Percentiles rank a stretch among this genome's conserved stretches.
Evolutionary conservation across 371 early-diverging fungal genomes (phyloP).

Genomic region (Massospora cicadina): DNA sequence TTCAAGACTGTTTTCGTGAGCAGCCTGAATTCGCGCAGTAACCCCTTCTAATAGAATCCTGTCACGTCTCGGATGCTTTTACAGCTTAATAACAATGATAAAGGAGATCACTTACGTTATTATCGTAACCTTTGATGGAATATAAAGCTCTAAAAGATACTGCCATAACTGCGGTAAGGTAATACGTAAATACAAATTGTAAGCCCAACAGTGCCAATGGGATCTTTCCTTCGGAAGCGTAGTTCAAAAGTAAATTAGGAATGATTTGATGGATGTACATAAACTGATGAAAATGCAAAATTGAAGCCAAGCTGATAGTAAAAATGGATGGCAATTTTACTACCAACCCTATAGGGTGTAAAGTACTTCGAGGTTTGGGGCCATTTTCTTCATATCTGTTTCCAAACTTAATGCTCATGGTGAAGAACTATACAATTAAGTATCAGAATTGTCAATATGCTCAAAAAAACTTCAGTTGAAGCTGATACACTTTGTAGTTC

Average conservation of each 20-base stretch:
- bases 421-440: too few species aligned
- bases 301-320: background rate
- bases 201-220: background rate
- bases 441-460: too few species aligned
- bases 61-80: background rate
- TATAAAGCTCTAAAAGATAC: background rate
- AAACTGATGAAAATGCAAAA: conserved; percentile 6
- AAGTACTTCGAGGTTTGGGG: too few species aligned
- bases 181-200: background rate
- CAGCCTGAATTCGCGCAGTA: background rate
- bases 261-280: background rate
- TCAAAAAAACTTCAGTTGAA: too few species aligned
- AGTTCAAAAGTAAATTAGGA: conserved; percentile 5
- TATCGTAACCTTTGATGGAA: background rate
- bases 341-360: too few species aligned
- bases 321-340: too few species aligned
- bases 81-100: background rate
- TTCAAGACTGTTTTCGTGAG: conserved; percentile 1
- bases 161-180: background rate
- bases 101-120: conserved; percentile 2
- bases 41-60: background rate
- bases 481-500: too few species aligned
- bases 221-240: background rate
- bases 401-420: too few species aligned
- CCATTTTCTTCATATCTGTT: too few species aligned